phyloP scores from a whole-genome alignment of 768 basidiomycete genomes.

The Pleurotus tuber-regium region DNA sequence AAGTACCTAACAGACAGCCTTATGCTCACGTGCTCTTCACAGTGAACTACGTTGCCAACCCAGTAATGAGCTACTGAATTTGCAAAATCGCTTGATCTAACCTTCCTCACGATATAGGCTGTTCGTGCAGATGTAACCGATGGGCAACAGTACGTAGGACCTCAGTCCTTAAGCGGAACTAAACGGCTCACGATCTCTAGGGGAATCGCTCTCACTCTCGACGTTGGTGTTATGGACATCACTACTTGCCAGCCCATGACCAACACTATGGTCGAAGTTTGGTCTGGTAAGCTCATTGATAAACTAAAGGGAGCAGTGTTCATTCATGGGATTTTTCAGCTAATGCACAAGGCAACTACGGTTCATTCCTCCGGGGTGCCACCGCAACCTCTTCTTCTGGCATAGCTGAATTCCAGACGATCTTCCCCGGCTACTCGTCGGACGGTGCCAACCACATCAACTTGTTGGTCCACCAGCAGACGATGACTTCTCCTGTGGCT shows the following conservation, averaged over 20 bases:
- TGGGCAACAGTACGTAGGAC: conserved; percentile 25
- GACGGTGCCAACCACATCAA: conserved; percentile 35
- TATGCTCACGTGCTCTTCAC: not conserved
- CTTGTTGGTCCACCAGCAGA: conserved; percentile 30
- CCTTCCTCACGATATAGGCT: too few relatives aligned
- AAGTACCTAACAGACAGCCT: too few relatives aligned
- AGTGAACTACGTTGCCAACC: conserved; percentile 18
- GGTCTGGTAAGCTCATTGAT: conserved; percentile 25
- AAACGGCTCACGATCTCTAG: too few relatives aligned
- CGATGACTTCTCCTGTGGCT: conserved; percentile 21
- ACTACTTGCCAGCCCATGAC: conserved; percentile 37
- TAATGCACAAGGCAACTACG: conserved; percentile 33
- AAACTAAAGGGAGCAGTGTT: too few relatives aligned
- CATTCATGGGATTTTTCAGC: too few relatives aligned
- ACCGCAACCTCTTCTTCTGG: conserved; percentile 29
- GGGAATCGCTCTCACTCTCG: conserved; percentile 33
- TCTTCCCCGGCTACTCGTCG: conserved; percentile 34
- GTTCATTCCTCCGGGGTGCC: conserved; percentile 34
- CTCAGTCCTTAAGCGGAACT: too few relatives aligned
- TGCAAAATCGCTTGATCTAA: too few relatives aligned
- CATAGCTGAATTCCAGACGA: conserved; percentile 36
- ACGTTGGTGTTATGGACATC: conserved; percentile 37
- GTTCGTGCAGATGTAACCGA: conserved; percentile 26
- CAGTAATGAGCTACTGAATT: too few relatives aligned
- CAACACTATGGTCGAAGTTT: conserved; percentile 38